Percentiles rank a stretch among this genome's conserved stretches.
Evolutionary conservation across 352 stramenopile species (phyloP).

Genomic region (Globisporangium polare): DNA sequence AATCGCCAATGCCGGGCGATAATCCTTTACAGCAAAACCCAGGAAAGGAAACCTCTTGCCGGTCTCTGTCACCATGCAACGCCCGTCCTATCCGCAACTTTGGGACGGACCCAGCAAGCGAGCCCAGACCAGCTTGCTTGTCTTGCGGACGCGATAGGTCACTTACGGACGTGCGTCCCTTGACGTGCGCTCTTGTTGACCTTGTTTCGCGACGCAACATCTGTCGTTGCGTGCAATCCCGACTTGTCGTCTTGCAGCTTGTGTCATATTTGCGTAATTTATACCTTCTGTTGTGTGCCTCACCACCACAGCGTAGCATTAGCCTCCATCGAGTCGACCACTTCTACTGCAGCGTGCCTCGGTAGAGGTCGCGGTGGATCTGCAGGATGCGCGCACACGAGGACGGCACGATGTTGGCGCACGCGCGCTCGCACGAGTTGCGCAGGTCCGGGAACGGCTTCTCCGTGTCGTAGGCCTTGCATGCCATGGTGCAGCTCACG

Average conservation of each 20-base stretch:
- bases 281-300: neutral
- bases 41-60: neutral
- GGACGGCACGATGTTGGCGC: slow-evolving; percentile 54
- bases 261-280: neutral
- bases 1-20: too few relatives aligned
- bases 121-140: too few relatives aligned
- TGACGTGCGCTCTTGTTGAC: too few relatives aligned
- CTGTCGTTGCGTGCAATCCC: neutral
- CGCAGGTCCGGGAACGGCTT: slow-evolving; percentile 39
- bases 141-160: neutral
- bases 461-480: slow-evolving; percentile 56
- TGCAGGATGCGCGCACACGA: slow-evolving; percentile 62
- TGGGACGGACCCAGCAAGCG: too few relatives aligned
- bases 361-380: slow-evolving; percentile 56
- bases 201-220: too few relatives aligned
- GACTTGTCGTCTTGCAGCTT: neutral
- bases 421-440: slow-evolving; percentile 50
- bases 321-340: too few relatives aligned
- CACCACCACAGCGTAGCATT: too few relatives aligned
- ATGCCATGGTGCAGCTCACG: slow-evolving; percentile 56
- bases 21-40: neutral
- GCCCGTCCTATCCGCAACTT: neutral
- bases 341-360: slow-evolving; percentile 22
- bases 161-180: too few relatives aligned
- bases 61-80: neutral